Percentiles rank a stretch among this genome's conserved stretches.
Conservation (phyloP, 768 basidiomycete species). For the Phaeolepiota aurea region DNA sequence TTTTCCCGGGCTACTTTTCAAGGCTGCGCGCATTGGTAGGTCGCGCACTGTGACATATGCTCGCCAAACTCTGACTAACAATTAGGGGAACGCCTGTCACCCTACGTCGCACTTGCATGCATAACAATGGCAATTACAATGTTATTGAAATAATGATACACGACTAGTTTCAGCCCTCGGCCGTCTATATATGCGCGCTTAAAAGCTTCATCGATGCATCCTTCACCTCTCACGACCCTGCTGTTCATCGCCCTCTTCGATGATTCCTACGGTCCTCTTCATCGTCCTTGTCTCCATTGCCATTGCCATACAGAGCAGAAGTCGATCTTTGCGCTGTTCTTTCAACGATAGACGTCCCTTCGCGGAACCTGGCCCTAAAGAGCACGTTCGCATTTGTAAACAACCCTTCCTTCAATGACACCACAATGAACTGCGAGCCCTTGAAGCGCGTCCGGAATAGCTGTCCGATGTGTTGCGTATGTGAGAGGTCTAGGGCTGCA, state of each 20-base stretch:
- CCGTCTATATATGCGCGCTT: conserved; percentile 13
- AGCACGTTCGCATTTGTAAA: conserved; percentile 97
- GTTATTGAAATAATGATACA: conserved; percentile 26
- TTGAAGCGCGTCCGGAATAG: conserved; percentile 97
- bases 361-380: conserved; percentile 87
- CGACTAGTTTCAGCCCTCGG: conserved; percentile 11
- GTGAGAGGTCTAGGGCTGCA: conserved; percentile 91
- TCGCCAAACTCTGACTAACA: conserved; percentile 2
- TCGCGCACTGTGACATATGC: conserved; percentile 4
- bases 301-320: conserved; percentile 34
- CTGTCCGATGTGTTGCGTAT: conserved; percentile 95
- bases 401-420: conserved; percentile 91
- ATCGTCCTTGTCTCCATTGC: conserved; percentile 18
- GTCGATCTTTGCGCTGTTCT: conserved; percentile 61
- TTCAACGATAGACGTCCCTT: conserved; percentile 90
- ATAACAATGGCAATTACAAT: conserved; percentile 85
- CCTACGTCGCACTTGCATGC: conserved; percentile 92
- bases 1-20: conserved; percentile 89
- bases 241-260: conserved; percentile 15
- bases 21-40: conserved; percentile 90
- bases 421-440: conserved; percentile 97
- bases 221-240: not conserved
- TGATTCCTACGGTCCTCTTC: conserved; percentile 21
- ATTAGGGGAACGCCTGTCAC: conserved; percentile 88
- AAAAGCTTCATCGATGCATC: not conserved